Evolutionary conservation across 257 asterid species (phyloP), one percentile per base, ranked within the genome.

Genomic region (Solanum peruvianum): DNA sequence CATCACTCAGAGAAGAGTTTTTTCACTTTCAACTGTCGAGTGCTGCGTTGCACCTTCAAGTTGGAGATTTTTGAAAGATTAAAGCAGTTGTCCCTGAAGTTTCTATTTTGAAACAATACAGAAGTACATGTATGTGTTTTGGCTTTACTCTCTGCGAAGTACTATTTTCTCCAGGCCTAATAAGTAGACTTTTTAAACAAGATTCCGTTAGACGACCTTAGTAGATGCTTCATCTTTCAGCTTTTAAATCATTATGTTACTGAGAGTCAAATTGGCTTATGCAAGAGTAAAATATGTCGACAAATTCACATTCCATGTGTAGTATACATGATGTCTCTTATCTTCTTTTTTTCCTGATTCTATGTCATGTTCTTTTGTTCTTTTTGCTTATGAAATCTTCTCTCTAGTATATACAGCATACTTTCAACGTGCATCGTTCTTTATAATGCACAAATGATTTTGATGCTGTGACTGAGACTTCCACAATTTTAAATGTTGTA

Each of bases 401-500:
- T 49, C 85, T 81, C 29, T 49, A 9, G 29, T 81, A 52, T 49
- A 52, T 81, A 81, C 27, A 27, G 0, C 15, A 18, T 9, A 81
- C 70, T 23, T 80, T 31, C 85, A 47, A 81, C 2, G 31, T 29
- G 14, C 45, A 49, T 81, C 3, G 18, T 81, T 23, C 29, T 6
- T 81, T 49, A 31, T 49, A 81, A 49, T 29, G 35, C 16, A 49
- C 44, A 14, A 75, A 49, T n/a, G 27, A 45, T 66, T 85, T 44
- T 18, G 56, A 25, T 85, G 47, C 31, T 69, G 73, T 82, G 67
- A 84, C 86, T 80, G 66, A 86, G 80, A 67, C 27, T 37, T 81
- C 5, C 37, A 42, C 66, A 56, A 85, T 83, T 77, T n/a, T 44
- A 85, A 89, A 86, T 88, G 64, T 85, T 86, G 78, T 91, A 88